These are phyloP conservation scores for Stephanodiscus minutulus DNA, from an alignment of 108 stramenopile genomes.

Conservation along the genomic window DNA sequence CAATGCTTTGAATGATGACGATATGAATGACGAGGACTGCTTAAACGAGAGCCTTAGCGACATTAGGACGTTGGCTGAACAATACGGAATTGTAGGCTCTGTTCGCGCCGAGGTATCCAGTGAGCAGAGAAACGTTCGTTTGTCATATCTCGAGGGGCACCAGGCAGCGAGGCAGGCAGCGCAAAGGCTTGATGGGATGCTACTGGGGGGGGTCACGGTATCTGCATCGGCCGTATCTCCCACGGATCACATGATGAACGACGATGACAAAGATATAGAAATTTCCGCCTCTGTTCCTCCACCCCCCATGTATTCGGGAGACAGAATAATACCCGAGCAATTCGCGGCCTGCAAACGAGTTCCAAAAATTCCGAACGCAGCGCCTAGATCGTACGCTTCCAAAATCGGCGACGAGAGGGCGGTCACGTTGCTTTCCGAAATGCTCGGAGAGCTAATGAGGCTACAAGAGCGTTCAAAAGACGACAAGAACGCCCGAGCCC, in stretches of 20 bases:
- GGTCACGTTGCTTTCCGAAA: slow-evolving; percentile 68
- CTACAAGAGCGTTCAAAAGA: slow-evolving; percentile 80
- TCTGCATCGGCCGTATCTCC: slow-evolving; percentile 30
- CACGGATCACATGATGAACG: background rate
- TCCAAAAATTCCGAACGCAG: slow-evolving; percentile 76
- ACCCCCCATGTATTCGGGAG: slow-evolving; percentile 64
- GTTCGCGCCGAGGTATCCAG: slow-evolving; percentile 28
- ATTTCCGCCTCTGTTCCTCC: slow-evolving; percentile 17
- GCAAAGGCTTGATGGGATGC: slow-evolving; percentile 59
- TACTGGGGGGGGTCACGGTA: slow-evolving; percentile 64
- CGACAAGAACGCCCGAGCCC: slow-evolving; percentile 73
- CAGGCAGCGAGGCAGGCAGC: slow-evolving; percentile 40
- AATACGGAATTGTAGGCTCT: slow-evolving; percentile 30
- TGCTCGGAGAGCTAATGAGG: slow-evolving; percentile 85
- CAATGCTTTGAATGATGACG: slow-evolving; percentile 53
- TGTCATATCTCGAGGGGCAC: slow-evolving; percentile 36
- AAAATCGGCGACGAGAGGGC: slow-evolving; percentile 58
- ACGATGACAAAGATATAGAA: background rate
- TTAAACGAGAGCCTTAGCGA: slow-evolving; percentile 49
- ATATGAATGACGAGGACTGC: slow-evolving; percentile 61
- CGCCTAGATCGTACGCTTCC: slow-evolving; percentile 66
- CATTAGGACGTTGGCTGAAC: slow-evolving; percentile 32
- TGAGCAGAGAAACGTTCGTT: slow-evolving; percentile 15
- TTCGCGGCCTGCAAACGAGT: slow-evolving; percentile 82
- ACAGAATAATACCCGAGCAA: slow-evolving; percentile 76